Evolutionary conservation across 768 basidiomycete genomes (phyloP), one percentile per base, ranked within the genome.

Genomic region (Collybia sordida): DNA sequence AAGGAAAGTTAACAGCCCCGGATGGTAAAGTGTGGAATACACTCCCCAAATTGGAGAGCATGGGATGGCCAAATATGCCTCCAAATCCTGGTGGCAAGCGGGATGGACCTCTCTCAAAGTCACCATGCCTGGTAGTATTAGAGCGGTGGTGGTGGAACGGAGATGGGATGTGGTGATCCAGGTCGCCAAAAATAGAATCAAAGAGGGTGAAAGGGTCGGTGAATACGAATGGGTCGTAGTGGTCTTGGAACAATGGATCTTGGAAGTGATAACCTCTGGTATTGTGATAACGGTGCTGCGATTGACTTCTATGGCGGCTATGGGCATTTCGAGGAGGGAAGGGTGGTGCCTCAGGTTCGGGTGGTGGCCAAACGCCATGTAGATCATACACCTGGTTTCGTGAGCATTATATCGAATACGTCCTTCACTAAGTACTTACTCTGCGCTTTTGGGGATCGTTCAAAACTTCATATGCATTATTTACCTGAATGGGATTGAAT

Each of bases 121-220:
- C 64, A 28, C 63, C 56, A 37, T 55, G 50, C 43, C 15, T 23
- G 43, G 53, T 59, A 25, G 62, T 36, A 42, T 59, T 49, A 49
- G 58, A 66, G 47, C 64, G 65, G 37, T 64, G 64, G 39, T 64
- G 61, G 38, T 58, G 61, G 22, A 55, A 54, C 45, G 55, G 53
- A 39, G 63, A 62, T 9, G 57, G 56, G 28, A 63, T 59, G 19
- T 72, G 73, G 12, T 73, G 46, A 58, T 81, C 11, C 24, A 38
- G n/a, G 23, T 38, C 72, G 17, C 81, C 79, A 51, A 92, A 90
- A 49, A 90, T 81, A 3, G 80, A 74, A 53, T 89, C 75, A 67
- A 92, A 92, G 28, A 92, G 68, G 18, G 77, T 69, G 61, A 90
- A 90, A 1, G 89, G 89, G 61, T 91, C 88, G 1, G 82, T 85